phyloP scores from a whole-genome alignment of 129 eudicot genomes.

The Helianthus tuberosus region DNA sequence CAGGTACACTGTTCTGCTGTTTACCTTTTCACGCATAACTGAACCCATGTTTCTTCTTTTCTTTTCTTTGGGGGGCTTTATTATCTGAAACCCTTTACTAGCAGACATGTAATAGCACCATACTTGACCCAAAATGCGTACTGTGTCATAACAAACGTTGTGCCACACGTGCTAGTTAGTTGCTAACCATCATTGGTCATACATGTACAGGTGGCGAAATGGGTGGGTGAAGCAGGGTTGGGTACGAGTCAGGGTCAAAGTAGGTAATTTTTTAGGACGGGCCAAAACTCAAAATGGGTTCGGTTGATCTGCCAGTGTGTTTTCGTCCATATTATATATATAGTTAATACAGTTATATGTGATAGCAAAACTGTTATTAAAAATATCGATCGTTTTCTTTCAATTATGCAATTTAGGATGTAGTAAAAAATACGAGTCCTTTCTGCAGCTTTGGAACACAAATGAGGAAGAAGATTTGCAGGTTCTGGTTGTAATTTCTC shows the following conservation, averaged over 20 bases:
- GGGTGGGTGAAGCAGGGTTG: not conserved
- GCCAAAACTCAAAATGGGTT: not conserved
- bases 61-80: not conserved
- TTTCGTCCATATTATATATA: not conserved
- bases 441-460: constrained; percentile 73
- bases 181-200: not conserved
- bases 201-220: not conserved
- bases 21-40: not conserved
- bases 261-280: not conserved
- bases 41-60: not conserved
- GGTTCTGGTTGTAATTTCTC: constrained; percentile 70
- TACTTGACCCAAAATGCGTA: constrained; percentile 13
- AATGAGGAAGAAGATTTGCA: constrained; percentile 74
- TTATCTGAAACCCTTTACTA: not conserved
- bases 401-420: not conserved
- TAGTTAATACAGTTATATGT: not conserved
- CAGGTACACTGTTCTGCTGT: constrained; percentile 55
- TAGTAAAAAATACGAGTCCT: not conserved
- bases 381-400: not conserved
- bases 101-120: not conserved
- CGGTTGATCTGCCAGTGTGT: not conserved
- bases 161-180: not conserved
- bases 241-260: not conserved
- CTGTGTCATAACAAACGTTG: not conserved
- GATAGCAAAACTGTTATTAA: not conserved